Base-by-base conservation (phyloP, 495 filamentous ascomycete species). In the Daldinia vernicosa region DNA sequence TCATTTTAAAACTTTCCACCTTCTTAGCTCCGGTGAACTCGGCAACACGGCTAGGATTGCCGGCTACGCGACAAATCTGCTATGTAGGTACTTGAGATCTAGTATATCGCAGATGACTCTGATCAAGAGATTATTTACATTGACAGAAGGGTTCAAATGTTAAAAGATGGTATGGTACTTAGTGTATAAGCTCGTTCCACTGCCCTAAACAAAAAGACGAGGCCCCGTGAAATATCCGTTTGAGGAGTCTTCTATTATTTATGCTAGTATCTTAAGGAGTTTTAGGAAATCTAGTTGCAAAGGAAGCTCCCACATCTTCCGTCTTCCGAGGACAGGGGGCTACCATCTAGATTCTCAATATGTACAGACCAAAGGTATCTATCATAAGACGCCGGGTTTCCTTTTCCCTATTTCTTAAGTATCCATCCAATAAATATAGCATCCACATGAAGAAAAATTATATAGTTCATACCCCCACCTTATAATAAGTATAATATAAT, bases 1-100 rank as follows among this genome's bases (percentile, higher is more conserved):
- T 40, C 71, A 63, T 66, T 52, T 33, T 71, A 63, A 76, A 74
- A 76, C 70, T 57, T 57, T 61, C 40, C 60, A 15, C 45, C 56
- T 61, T 58, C 43, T 63, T 55, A 19, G 51, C 39, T 33, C 43
- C 11, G 6, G 43, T 22, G 9, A 12, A 12, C 4, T 47, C 19
- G 19, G 43, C 19, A 47, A 47, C 9, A 22, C 43, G 19, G 43
- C 8, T 24, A 11, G 24, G 4, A 24, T 12, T 24, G 19, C 43
- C 19, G 43, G 7, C 19, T 8, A 45, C 43, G 22, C 8, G 43
- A 24, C 3, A 24, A 24, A 40, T 4, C 3, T 35, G 4, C 37
- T 55, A 39, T 47, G 15, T 47, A 47, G 40, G 3, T 22, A 47
- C 40, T 22, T 47, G 22, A 3, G 33, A 14, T 35, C 11, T 35